phyloP scores from a whole-genome alignment of 257 asterid species.

The Jacaranda mimosifolia region DNA sequence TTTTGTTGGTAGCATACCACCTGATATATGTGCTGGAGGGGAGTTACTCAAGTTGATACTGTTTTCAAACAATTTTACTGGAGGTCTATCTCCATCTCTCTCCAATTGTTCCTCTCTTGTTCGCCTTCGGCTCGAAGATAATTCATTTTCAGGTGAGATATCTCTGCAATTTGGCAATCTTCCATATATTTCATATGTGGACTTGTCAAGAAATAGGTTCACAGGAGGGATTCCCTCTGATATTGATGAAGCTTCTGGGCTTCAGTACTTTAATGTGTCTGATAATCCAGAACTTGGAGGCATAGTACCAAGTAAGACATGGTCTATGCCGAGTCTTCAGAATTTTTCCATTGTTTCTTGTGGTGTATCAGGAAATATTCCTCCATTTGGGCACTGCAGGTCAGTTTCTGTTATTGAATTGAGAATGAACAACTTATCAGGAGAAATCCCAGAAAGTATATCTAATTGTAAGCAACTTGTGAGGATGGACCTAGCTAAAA shows the following conservation, averaged over 20 bases:
- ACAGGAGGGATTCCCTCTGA: slow-evolving; percentile 71
- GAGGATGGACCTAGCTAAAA: slow-evolving; percentile 67
- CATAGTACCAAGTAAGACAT: slow-evolving; percentile 53
- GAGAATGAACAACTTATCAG: slow-evolving; percentile 72
- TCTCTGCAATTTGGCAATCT: slow-evolving; percentile 62
- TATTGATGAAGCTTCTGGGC: slow-evolving; percentile 56
- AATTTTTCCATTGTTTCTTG: slow-evolving; percentile 84
- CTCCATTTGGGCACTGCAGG: slow-evolving; percentile 70
- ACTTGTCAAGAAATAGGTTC: slow-evolving; percentile 80
- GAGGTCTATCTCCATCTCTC: slow-evolving; percentile 77
- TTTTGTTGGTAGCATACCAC: slow-evolving; percentile 73
- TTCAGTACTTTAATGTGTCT: slow-evolving; percentile 80
- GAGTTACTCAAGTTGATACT: slow-evolving; percentile 68
- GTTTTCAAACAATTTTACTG: slow-evolving; percentile 83
- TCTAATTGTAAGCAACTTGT: slow-evolving; percentile 70
- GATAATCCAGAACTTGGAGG: slow-evolving; percentile 85
- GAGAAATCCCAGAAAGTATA: slow-evolving; percentile 66
- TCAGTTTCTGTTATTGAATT: slow-evolving; percentile 72
- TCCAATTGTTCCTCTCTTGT: slow-evolving; percentile 84
- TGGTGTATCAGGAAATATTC: slow-evolving; percentile 72
- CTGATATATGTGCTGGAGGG: slow-evolving; percentile 72
- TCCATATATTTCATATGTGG: slow-evolving; percentile 67
- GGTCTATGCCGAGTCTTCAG: slow-evolving; percentile 72
- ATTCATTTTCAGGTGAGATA: slow-evolving; percentile 80
- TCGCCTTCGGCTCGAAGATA: slow-evolving; percentile 90